Conservation (phyloP, 2,329 filamentous ascomycete genomes). For the Neocatenulostroma microsporum region DNA sequence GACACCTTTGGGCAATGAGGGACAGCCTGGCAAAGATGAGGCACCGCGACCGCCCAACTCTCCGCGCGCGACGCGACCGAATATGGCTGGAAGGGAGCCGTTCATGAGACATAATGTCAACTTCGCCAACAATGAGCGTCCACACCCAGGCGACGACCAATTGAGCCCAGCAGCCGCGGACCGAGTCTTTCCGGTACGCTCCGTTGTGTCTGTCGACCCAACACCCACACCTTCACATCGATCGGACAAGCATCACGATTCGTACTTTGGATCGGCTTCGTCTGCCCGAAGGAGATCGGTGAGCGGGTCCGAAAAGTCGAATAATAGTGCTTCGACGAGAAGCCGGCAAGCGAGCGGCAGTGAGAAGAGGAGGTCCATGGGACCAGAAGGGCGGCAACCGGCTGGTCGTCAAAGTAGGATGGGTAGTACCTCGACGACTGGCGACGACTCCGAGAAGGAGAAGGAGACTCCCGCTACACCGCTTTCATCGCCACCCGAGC, state of each 20-base stretch:
- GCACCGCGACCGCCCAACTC: background rate
- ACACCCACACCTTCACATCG: slow-evolving; percentile 27
- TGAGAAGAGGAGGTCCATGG: background rate
- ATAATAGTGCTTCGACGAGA: background rate
- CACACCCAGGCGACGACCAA: slow-evolving; percentile 13
- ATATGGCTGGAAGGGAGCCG: background rate
- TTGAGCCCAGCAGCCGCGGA: slow-evolving; percentile 42
- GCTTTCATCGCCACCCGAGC: no score
- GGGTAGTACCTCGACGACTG: slow-evolving; percentile 3
- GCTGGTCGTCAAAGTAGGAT: background rate
- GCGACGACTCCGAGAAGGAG: no score
- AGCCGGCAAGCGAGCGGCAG: background rate
- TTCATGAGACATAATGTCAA: slow-evolving; percentile 5
- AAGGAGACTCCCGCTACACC: no score
- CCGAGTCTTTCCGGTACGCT: slow-evolving; percentile 72
- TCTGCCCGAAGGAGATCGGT: background rate
- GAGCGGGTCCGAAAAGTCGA: no score
- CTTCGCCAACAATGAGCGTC: slow-evolving; percentile 2
- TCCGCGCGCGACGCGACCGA: background rate
- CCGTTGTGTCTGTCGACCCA: slow-evolving; percentile 65
- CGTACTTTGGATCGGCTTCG: background rate
- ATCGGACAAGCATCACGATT: background rate
- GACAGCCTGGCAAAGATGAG: background rate
- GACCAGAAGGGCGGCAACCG: slow-evolving; percentile 2
- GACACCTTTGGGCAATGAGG: background rate